Base-by-base conservation (phyloP, 2,329 filamentous ascomycete species). In the Talaromyces funiculosus region DNA sequence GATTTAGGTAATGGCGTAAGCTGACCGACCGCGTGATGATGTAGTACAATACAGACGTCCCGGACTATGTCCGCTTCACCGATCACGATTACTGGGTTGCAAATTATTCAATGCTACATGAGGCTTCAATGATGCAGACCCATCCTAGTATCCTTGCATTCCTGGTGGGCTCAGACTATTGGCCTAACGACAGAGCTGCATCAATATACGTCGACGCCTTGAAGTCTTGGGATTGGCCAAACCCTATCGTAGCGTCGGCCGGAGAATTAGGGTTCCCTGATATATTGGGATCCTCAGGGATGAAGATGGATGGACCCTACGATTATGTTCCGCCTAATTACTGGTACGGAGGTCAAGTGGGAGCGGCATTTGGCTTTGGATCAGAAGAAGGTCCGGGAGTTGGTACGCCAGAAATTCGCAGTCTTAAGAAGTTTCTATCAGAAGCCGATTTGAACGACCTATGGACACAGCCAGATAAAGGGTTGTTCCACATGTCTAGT, bases 271-370 rank as follows among this genome's bases (percentile, higher is more conserved):
- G 84, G 1, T 84, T 76, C 58, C 81, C 84, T 0, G 64, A 77
- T 8, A 68, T 75, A 1, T 74, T 87, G 0, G 83, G 82, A 0
- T 81, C 82, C 0, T 81, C 81, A 0, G 85, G 85, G 0, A 82
- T 88, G 80, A 87, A 86, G 66, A 88, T 88, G 85, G 79, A 82
- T 0, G 85, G 85, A 0, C 85, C 85, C 0, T 88, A 88, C 64
- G 85, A 87, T 66, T 88, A 84, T 84, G 83, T 86, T 0, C 82
- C 85, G 0, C 85, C 85, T 0, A 85, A 82, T 63, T 87, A 87
- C 71, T 88, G 84, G 84, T 86, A 82, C 63, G 79, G 81, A 49
- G 69, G 78, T 60, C 70, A 78, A 53, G 66, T 80, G 0, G 85
- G 85, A 0, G 81, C 83, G 0, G 84, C 84, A 0, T 86, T 84